Conservation (phyloP, 139 green algal genomes). For the Volvox africanus region DNA sequence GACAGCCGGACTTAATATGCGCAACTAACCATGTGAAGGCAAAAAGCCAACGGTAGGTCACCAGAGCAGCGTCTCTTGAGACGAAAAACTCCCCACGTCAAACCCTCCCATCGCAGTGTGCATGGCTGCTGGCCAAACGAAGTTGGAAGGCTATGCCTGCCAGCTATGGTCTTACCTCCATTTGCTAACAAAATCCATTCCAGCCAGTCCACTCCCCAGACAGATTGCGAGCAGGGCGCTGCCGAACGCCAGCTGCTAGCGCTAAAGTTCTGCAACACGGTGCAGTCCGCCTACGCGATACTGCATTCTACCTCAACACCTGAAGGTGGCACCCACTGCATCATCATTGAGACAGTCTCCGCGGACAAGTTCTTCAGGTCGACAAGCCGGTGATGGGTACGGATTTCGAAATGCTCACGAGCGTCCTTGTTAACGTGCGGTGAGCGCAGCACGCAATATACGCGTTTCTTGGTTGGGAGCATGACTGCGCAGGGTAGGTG, state of each 20-base stretch:
- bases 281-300: slow-evolving; percentile 49
- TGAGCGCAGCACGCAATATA: slow-evolving; percentile 89
- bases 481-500: slow-evolving; percentile 52
- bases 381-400: slow-evolving; percentile 87
- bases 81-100: slow-evolving; percentile 28
- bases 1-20: too few species aligned
- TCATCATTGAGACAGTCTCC: slow-evolving; percentile 88
- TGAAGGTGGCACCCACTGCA: slow-evolving; percentile 88
- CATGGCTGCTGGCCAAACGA: too few species aligned
- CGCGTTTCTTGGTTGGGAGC: slow-evolving; percentile 79
- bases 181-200: too few species aligned
- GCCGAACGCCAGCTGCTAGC: too few species aligned
- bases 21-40: too few species aligned
- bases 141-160: too few species aligned
- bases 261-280: background rate
- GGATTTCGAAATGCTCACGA: slow-evolving; percentile 94
- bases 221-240: too few species aligned
- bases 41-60: background rate
- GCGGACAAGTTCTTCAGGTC: slow-evolving; percentile 88
- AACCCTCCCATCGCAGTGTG: background rate
- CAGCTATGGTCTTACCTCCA: too few species aligned
- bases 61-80: slow-evolving; percentile 9
- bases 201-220: too few species aligned
- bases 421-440: slow-evolving; percentile 95
- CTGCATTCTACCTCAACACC: slow-evolving; percentile 83